phyloP scores from a whole-genome alignment of 1,139 yeast species.

The Candida tropicalis region DNA sequence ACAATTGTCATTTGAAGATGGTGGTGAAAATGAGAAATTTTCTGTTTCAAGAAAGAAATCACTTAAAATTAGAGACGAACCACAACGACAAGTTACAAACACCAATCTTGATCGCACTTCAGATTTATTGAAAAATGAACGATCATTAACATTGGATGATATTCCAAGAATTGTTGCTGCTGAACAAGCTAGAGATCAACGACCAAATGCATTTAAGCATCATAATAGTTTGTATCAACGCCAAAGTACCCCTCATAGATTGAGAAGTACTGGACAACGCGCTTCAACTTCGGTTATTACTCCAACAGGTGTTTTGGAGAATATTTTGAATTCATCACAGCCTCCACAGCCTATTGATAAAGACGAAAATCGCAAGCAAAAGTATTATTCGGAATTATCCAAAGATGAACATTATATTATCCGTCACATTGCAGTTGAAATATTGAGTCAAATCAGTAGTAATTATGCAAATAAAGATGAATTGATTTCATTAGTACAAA shows the following conservation, averaged over 20 bases:
- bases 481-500: slow-evolving; percentile 54
- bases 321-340: slow-evolving; percentile 14
- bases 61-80: slow-evolving; percentile 50
- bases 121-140: slow-evolving; percentile 74
- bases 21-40: slow-evolving; percentile 30
- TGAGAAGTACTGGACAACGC: slow-evolving; percentile 18
- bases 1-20: slow-evolving; percentile 19
- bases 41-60: slow-evolving; percentile 31
- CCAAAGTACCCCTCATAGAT: slow-evolving; percentile 24
- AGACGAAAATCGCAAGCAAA: slow-evolving; percentile 22
- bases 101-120: slow-evolving; percentile 56
- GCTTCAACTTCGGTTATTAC: slow-evolving; percentile 11
- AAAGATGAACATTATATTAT: slow-evolving; percentile 62
- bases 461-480: slow-evolving; percentile 51
- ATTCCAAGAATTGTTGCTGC: slow-evolving; percentile 97
- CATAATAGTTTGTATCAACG: slow-evolving; percentile 53
- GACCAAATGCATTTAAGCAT: slow-evolving; percentile 83
- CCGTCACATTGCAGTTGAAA: slow-evolving; percentile 69
- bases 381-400: slow-evolving; percentile 73
- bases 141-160: slow-evolving; percentile 89
- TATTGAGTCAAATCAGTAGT: slow-evolving; percentile 49
- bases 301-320: slow-evolving; percentile 17
- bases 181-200: slow-evolving; percentile 90
- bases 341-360: slow-evolving; percentile 7
- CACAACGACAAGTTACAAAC: slow-evolving; percentile 34